Percentiles rank a stretch among this genome's conserved stretches.
Conservation (phyloP, 805 yeast species). For the Hanseniaspora clermontiae region DNA sequence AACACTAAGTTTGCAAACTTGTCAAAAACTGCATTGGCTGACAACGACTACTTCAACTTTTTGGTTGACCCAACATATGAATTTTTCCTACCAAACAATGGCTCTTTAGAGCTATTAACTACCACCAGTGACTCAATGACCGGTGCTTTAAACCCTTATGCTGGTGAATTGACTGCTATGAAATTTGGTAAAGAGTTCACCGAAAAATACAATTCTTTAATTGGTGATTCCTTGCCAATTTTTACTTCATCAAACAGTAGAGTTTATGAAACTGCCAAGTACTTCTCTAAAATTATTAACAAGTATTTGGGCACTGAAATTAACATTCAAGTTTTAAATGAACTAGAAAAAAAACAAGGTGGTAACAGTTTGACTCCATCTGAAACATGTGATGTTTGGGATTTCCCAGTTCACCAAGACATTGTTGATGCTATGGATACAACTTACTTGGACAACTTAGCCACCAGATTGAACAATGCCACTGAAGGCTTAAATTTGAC, state of each 20-base stretch:
- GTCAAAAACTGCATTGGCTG: conserved; percentile 24
- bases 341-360: conserved; percentile 31
- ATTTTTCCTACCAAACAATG: conserved; percentile 33
- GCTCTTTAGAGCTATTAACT: conserved; percentile 33
- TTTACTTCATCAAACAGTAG: conserved; percentile 39
- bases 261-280: conserved; percentile 35
- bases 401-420: conserved; percentile 20
- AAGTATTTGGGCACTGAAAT: conserved; percentile 31
- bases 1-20: conserved; percentile 24
- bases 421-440: conserved; percentile 18
- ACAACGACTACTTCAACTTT: conserved; percentile 36
- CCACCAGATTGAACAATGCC: conserved; percentile 41
- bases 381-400: conserved; percentile 32
- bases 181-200: conserved; percentile 36
- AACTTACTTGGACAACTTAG: conserved; percentile 39
- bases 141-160: conserved; percentile 26
- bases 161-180: conserved; percentile 37
- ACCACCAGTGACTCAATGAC: conserved; percentile 22
- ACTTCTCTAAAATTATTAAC: conserved; percentile 39
- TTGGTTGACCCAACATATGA: conserved; percentile 34
- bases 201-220: conserved; percentile 33
- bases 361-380: conserved; percentile 41
- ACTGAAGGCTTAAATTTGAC: conserved; percentile 46
- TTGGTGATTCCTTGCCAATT: conserved; percentile 32
- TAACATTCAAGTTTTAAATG: conserved; percentile 30